Conservation (phyloP, 352 stramenopile genomes). For the Globisporangium yorkense region DNA sequence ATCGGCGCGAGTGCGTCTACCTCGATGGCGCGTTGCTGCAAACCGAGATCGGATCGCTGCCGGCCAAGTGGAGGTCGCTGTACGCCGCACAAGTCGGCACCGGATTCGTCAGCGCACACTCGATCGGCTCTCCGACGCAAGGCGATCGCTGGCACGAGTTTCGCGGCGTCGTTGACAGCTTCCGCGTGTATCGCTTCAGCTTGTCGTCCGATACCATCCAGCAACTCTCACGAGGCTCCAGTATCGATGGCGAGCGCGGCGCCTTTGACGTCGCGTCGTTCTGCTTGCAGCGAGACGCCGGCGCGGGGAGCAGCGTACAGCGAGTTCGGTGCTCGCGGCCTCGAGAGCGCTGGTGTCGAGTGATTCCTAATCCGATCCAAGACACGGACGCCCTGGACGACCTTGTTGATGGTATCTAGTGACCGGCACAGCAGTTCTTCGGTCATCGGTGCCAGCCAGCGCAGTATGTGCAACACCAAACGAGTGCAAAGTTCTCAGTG, state of each 20-base stretch:
- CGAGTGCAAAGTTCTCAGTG: too few species aligned
- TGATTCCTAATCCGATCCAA: background rate
- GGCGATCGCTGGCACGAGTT: conserved; percentile 24
- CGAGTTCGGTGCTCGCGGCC: conserved; percentile 14
- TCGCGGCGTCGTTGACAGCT: conserved; percentile 24
- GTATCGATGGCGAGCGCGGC: background rate
- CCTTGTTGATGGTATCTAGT: background rate
- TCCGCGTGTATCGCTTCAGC: conserved; percentile 21
- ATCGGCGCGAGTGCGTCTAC: conserved; percentile 16
- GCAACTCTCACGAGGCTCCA: background rate
- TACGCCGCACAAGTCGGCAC: conserved; percentile 22
- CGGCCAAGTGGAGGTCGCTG: conserved; percentile 11
- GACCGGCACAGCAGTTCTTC: background rate
- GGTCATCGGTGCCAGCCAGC: too few species aligned
- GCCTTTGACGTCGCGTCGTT: background rate
- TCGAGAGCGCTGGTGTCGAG: conserved; percentile 11
- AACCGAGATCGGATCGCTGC: background rate
- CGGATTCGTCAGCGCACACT: conserved; percentile 12
- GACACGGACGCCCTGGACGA: background rate
- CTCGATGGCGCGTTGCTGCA: conserved; percentile 18
- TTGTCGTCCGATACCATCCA: conserved; percentile 7
- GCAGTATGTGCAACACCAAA: too few species aligned
- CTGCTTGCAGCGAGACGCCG: background rate
- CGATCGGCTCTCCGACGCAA: background rate
- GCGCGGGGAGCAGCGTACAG: background rate